Evolutionary conservation across 2,329 filamentous ascomycete genomes (phyloP).

Genomic region (Aureobasidium sp.): DNA sequence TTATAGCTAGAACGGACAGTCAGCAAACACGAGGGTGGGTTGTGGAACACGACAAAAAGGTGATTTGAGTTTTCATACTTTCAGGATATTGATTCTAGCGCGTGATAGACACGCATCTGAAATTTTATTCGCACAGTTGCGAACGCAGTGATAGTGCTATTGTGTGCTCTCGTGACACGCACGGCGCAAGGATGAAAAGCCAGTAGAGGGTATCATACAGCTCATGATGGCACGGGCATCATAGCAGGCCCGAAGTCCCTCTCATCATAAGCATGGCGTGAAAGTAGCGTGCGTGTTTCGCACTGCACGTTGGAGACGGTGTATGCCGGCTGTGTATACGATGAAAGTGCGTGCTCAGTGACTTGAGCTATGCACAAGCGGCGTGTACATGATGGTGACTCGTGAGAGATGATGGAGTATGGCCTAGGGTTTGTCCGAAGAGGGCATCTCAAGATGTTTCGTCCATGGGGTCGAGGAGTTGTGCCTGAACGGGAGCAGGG

Average conservation of each 20-base stretch:
- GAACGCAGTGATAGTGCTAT: not conserved
- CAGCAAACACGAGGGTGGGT: not conserved
- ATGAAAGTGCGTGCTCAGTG: too few species aligned
- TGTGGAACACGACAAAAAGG: not conserved
- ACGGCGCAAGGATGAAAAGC: not conserved
- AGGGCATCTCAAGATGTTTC: not conserved
- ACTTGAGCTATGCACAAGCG: not conserved
- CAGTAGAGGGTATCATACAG: not conserved
- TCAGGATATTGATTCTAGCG: not conserved
- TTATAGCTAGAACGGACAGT: not conserved
- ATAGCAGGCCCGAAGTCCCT: not conserved
- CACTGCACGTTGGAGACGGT: too few species aligned
- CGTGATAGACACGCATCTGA: not conserved
- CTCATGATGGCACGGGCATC: not conserved
- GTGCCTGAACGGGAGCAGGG: not conserved
- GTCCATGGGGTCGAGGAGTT: slow-evolving; percentile 5
- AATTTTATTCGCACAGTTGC: not conserved
- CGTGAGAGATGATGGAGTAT: not conserved
- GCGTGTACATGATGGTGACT: not conserved
- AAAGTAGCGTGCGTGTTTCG: too few species aligned
- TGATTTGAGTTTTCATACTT: not conserved
- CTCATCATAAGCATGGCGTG: not conserved
- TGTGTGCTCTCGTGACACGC: not conserved
- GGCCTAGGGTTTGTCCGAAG: not conserved
- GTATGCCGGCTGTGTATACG: too few species aligned